Evolutionary conservation across 306 rosid species (phyloP).

Genomic region (Cotoneaster glaucophyllus): DNA sequence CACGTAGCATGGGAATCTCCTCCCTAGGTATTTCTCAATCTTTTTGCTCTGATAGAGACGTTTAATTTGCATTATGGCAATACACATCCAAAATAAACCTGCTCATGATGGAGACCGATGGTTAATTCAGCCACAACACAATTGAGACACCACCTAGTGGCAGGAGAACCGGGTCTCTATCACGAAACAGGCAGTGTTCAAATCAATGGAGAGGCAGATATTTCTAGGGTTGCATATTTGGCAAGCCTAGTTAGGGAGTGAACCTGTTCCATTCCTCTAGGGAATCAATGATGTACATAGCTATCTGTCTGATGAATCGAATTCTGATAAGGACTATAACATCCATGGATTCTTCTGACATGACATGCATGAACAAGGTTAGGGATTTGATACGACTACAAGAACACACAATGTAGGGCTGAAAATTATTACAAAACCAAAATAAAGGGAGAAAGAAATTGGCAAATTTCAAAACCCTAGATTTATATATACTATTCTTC

Average conservation of each 20-base stretch:
- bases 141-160: slow-evolving; percentile 17
- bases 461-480: background rate
- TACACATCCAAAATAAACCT: background rate
- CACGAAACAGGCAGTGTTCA: background rate
- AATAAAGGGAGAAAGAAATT: background rate
- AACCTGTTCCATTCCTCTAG: background rate
- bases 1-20: no score
- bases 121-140: background rate
- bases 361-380: background rate
- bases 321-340: background rate
- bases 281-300: background rate
- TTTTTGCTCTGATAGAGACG: no score
- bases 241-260: background rate
- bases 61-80: no score
- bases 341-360: background rate
- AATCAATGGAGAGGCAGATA: background rate
- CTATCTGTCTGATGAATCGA: background rate
- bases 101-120: background rate
- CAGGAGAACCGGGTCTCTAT: slow-evolving; percentile 10
- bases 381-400: slow-evolving; percentile 1
- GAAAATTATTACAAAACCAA: background rate
- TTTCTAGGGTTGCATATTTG: background rate
- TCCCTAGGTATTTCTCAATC: no score
- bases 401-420: background rate
- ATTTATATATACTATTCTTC: no score